These are phyloP conservation scores for Bertia moriformis DNA, from an alignment of 2,329 filamentous ascomycete species.

Conservation along the genomic window DNA sequence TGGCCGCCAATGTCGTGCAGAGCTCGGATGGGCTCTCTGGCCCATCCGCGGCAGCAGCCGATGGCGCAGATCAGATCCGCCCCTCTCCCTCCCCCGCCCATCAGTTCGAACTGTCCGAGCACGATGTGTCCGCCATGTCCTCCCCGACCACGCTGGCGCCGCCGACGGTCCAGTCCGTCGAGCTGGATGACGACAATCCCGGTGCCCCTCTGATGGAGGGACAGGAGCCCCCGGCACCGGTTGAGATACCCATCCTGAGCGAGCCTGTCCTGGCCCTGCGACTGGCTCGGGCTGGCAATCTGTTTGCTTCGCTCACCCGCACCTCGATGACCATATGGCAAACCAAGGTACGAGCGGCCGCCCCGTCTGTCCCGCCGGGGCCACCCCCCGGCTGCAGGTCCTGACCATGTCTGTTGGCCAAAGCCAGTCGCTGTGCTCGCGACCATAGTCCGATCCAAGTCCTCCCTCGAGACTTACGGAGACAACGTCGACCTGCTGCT, in stretches of 20 bases:
- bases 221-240: slow-evolving; percentile 7
- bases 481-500: slow-evolving; percentile 72
- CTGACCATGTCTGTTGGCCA: slow-evolving; percentile 4
- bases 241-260: slow-evolving; percentile 26
- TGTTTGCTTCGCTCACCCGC: slow-evolving; percentile 75
- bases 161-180: no score
- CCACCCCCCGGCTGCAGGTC: no score
- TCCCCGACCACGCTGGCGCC: no score
- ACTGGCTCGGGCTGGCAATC: slow-evolving; percentile 64
- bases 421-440: slow-evolving; percentile 82
- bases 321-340: slow-evolving; percentile 92
- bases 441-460: slow-evolving; percentile 65
- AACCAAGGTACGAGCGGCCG: slow-evolving; percentile 52
- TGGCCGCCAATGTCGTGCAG: no score
- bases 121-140: no score
- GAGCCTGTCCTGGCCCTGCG: slow-evolving; percentile 62
- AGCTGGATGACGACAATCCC: no score
- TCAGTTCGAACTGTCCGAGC: slow-evolving; percentile 5
- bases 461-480: slow-evolving; percentile 72
- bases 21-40: no score
- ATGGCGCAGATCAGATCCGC: slow-evolving; percentile 11
- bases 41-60: no score
- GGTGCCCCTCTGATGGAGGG: neutral
- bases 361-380: slow-evolving; percentile 1
- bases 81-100: slow-evolving; percentile 5